Percentiles rank a stretch among this genome's conserved stretches.
Evolutionary conservation across 2,329 filamentous ascomycete species (phyloP).

Genomic region (Colletotrichum kahawae): DNA sequence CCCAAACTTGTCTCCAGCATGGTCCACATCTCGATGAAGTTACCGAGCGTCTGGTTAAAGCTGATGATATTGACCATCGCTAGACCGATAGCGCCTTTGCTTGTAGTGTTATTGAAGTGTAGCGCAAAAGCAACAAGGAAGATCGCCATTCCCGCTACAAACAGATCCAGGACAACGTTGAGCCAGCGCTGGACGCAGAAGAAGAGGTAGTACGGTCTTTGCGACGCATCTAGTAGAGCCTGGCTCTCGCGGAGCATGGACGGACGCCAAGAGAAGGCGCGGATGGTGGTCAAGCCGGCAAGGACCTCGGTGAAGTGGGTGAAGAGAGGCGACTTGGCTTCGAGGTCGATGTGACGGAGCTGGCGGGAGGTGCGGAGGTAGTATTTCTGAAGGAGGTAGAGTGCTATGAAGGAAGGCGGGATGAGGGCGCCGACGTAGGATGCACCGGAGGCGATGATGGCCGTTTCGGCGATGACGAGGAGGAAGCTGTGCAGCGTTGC

Average conservation of each 20-base stretch:
- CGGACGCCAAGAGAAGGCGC: constrained; percentile 54
- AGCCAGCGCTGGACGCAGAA: constrained; percentile 56
- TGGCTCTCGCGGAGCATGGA: constrained; percentile 40
- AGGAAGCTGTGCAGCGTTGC: neutral
- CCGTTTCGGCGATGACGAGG: constrained; percentile 47
- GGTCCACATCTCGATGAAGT: constrained; percentile 39
- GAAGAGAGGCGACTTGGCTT: constrained; percentile 53
- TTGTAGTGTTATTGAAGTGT: constrained; percentile 24
- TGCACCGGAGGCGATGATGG: constrained; percentile 47
- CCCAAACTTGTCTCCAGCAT: constrained; percentile 40
- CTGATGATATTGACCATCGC: constrained; percentile 30
- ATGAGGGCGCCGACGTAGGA: constrained; percentile 48
- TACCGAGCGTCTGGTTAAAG: constrained; percentile 33
- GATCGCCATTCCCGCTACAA: constrained; percentile 53
- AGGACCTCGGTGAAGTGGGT: constrained; percentile 56
- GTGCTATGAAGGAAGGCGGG: constrained; percentile 42
- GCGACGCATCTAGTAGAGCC: constrained; percentile 44
- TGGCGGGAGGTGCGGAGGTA: constrained; percentile 63
- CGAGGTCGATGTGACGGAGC: constrained; percentile 57
- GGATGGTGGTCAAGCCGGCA: constrained; percentile 51
- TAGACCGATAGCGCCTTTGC: constrained; percentile 34
- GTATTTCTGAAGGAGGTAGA: constrained; percentile 53
- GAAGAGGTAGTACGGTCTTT: constrained; percentile 55
- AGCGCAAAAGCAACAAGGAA: constrained; percentile 53
- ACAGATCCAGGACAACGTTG: constrained; percentile 50